phyloP scores from a whole-genome alignment of 192 early-diverging fungal genomes.

The Mortierella antarctica region DNA sequence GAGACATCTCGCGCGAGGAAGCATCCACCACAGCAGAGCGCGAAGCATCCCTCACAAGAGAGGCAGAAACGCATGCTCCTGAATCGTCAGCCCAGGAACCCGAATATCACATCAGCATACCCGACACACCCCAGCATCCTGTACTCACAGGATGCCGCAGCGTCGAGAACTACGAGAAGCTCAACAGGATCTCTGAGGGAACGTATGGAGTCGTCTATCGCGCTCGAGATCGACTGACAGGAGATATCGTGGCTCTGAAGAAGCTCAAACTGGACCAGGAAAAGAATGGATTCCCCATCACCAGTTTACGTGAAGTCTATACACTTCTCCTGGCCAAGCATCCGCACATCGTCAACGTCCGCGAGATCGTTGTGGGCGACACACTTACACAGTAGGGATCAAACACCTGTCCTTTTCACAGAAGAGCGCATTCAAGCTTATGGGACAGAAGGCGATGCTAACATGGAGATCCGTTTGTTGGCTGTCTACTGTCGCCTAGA shows the following conservation, averaged over 20 bases:
- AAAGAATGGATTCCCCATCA: conserved; percentile 82
- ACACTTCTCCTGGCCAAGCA: conserved; percentile 82
- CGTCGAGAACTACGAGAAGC: conserved; percentile 90
- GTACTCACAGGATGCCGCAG: conserved; percentile 70
- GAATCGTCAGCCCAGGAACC: conserved; percentile 2
- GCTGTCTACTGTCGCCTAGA: conserved; percentile 42
- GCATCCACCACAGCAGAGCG: background rate
- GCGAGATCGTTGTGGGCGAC: conserved; percentile 80
- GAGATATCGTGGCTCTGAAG: conserved; percentile 72
- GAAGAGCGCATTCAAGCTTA: too few relatives aligned
- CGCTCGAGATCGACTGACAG: conserved; percentile 82
- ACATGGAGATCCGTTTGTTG: too few relatives aligned
- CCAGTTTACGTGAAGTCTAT: conserved; percentile 81
- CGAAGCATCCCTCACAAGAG: background rate
- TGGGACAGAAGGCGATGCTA: too few relatives aligned
- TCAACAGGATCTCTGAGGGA: conserved; percentile 97
- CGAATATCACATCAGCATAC: conserved; percentile 31
- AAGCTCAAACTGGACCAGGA: conserved; percentile 69
- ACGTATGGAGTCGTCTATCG: conserved; percentile 97
- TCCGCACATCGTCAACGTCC: conserved; percentile 85
- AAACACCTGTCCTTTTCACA: background rate
- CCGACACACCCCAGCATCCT: conserved; percentile 53
- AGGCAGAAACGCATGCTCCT: too few relatives aligned
- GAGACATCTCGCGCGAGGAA: background rate
- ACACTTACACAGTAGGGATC: conserved; percentile 64